phyloP scores from a whole-genome alignment of 148 eudicot species.

The Rhododendron vialii region DNA sequence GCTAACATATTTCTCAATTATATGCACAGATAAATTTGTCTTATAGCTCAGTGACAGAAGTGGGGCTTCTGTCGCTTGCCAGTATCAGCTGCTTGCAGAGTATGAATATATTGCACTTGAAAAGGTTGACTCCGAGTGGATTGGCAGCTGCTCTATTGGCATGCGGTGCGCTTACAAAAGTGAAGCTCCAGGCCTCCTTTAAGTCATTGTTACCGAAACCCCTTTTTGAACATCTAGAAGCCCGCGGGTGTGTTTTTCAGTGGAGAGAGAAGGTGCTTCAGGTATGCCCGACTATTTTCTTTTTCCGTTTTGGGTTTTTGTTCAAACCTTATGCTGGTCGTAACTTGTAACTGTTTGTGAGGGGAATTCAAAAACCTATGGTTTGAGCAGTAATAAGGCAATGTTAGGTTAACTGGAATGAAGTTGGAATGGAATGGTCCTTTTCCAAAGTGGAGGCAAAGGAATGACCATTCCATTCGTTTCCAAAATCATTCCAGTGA shows the following conservation, averaged over 20 bases:
- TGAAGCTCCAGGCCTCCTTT: constrained; percentile 71
- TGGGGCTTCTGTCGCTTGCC: constrained; percentile 73
- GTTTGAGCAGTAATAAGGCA: background rate
- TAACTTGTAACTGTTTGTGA: background rate
- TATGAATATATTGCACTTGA: constrained; percentile 66
- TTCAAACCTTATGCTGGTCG: background rate
- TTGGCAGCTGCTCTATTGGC: constrained; percentile 71
- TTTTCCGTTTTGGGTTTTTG: background rate
- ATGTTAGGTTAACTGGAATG: background rate
- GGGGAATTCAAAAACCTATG: background rate
- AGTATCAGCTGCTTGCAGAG: constrained; percentile 77
- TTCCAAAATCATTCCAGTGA: background rate
- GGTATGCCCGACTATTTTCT: constrained; percentile 32
- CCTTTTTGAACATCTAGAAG: constrained; percentile 62
- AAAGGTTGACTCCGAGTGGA: constrained; percentile 70
- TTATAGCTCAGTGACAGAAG: constrained; percentile 69
- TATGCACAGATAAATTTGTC: constrained; percentile 74
- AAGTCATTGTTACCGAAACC: constrained; percentile 48
- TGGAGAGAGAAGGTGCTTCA: constrained; percentile 79
- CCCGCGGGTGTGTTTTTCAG: constrained; percentile 73
- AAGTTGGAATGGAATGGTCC: background rate
- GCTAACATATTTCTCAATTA: background rate
- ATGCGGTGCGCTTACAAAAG: constrained; percentile 80
- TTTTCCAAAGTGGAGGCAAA: background rate
- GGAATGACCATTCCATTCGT: background rate